Conservation (phyloP, 2,329 filamentous ascomycete species). For the Alternaria consortialis region DNA sequence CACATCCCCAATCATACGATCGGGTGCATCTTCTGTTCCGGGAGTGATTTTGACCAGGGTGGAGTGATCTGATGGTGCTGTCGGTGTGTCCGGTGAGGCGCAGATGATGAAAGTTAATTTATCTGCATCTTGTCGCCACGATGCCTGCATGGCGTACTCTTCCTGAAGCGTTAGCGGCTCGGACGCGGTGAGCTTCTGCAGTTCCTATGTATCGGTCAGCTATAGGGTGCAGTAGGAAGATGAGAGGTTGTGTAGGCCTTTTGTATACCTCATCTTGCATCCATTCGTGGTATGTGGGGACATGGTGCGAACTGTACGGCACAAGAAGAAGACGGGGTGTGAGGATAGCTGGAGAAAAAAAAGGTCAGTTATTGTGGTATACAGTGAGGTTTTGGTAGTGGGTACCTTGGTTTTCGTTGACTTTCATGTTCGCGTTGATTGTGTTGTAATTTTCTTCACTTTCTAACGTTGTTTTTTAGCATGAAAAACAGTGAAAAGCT, state of each 20-base stretch:
- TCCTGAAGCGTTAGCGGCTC: conserved; percentile 81
- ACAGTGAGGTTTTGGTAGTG: background rate
- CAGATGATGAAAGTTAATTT: conserved; percentile 95
- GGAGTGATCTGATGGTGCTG: background rate
- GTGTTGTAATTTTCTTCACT: background rate
- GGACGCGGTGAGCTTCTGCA: conserved; percentile 86
- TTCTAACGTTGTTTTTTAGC: background rate
- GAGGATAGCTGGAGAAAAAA: conserved; percentile 70
- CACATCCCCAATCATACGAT: conserved; percentile 59
- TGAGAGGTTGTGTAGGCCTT: conserved; percentile 14
- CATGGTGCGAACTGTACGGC: conserved; percentile 84
- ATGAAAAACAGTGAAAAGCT: background rate
- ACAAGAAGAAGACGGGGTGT: conserved; percentile 76
- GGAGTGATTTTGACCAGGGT: conserved; percentile 6
- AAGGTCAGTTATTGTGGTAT: background rate
- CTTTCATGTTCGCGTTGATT: conserved; percentile 43
- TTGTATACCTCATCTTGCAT: conserved; percentile 77
- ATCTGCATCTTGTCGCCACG: conserved; percentile 82
- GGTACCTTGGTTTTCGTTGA: conserved; percentile 54
- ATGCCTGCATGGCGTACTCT: conserved; percentile 90
- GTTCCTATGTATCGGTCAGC: conserved; percentile 53
- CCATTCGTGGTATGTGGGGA: conserved; percentile 85
- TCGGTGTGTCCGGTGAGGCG: conserved; percentile 11
- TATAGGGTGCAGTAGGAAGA: background rate
- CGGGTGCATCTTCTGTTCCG: conserved; percentile 61